Percentiles rank a stretch among this genome's conserved stretches.
Conservation (phyloP, 352 stramenopile species). For the Globisporangium nodosum region DNA sequence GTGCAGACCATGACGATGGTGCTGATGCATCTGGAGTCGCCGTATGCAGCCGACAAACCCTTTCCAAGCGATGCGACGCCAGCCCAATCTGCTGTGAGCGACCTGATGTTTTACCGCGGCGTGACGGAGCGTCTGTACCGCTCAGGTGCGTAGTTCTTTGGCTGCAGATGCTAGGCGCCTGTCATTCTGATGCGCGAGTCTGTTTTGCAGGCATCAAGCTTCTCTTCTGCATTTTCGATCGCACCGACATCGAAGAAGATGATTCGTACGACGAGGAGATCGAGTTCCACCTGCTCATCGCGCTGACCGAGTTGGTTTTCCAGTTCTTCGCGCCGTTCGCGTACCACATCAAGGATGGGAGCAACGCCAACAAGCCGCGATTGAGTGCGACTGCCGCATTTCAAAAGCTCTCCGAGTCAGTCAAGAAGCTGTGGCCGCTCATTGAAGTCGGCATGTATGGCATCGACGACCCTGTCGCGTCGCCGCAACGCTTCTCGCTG, state of each 20-base stretch:
- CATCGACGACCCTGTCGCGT: slow-evolving; percentile 41
- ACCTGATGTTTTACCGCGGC: slow-evolving; percentile 29
- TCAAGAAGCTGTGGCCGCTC: slow-evolving; percentile 50
- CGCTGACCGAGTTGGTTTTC: slow-evolving; percentile 49
- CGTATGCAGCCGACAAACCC: slow-evolving; percentile 20
- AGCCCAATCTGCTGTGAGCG: slow-evolving; percentile 17
- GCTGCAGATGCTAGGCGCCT: not conserved
- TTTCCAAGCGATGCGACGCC: slow-evolving; percentile 16
- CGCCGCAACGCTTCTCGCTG: slow-evolving; percentile 60
- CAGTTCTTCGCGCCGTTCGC: slow-evolving; percentile 53
- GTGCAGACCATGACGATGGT: slow-evolving; percentile 66
- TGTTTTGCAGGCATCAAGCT: slow-evolving; percentile 38
- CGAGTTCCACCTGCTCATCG: slow-evolving; percentile 57
- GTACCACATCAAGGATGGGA: slow-evolving; percentile 19
- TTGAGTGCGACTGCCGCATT: slow-evolving; percentile 22
- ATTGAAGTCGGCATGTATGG: slow-evolving; percentile 30
- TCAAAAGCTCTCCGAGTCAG: slow-evolving; percentile 21
- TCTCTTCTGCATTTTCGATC: slow-evolving; percentile 64
- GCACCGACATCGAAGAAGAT: slow-evolving; percentile 60
- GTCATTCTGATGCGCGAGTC: not conserved
- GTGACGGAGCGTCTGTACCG: slow-evolving; percentile 35
- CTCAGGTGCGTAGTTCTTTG: slow-evolving; percentile 24
- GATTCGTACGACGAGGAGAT: slow-evolving; percentile 73
- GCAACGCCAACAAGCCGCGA: not conserved
- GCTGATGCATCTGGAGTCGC: slow-evolving; percentile 33